Conservation (phyloP, 164 flowering plant genomes). For the Cinnamomum chago region DNA sequence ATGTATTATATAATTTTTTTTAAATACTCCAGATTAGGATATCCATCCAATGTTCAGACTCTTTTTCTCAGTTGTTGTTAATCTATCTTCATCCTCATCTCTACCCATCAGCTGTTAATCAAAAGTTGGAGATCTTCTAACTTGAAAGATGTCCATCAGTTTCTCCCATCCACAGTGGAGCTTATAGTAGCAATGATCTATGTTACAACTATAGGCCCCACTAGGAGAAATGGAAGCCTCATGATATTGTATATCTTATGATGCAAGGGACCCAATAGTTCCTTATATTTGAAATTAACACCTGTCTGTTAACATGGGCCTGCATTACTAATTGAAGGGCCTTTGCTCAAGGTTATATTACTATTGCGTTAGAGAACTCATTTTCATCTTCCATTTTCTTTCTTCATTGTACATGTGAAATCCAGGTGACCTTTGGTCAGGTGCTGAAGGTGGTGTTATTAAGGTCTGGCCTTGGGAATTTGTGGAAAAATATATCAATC, state of each 20-base stretch:
- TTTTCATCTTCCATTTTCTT: slow-evolving; percentile 3
- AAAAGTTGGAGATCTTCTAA: too few relatives aligned
- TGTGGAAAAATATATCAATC: slow-evolving; percentile 71
- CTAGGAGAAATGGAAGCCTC: not conserved
- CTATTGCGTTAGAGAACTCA: not conserved
- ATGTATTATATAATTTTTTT: too few relatives aligned
- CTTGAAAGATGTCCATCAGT: too few relatives aligned
- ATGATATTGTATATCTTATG: not conserved
- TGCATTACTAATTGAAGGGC: too few relatives aligned
- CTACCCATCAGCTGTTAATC: too few relatives aligned
- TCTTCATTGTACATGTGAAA: slow-evolving; percentile 5
- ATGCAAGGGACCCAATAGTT: not conserved
- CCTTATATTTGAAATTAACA: not conserved
- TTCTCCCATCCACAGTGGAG: too few relatives aligned
- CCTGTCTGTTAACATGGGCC: not conserved
- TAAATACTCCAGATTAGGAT: too few relatives aligned
- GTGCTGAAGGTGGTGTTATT: slow-evolving; percentile 74
- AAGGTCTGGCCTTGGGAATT: slow-evolving; percentile 95
- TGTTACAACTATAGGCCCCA: not conserved
- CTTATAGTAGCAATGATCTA: not conserved
- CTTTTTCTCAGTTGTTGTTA: too few relatives aligned
- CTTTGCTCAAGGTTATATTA: not conserved
- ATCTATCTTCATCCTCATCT: too few relatives aligned
- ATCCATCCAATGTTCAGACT: too few relatives aligned
- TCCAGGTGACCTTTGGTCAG: slow-evolving; percentile 98